Evolutionary conservation across 495 filamentous ascomycete genomes (phyloP).

Genomic region (Hyaloscypha variabilis): DNA sequence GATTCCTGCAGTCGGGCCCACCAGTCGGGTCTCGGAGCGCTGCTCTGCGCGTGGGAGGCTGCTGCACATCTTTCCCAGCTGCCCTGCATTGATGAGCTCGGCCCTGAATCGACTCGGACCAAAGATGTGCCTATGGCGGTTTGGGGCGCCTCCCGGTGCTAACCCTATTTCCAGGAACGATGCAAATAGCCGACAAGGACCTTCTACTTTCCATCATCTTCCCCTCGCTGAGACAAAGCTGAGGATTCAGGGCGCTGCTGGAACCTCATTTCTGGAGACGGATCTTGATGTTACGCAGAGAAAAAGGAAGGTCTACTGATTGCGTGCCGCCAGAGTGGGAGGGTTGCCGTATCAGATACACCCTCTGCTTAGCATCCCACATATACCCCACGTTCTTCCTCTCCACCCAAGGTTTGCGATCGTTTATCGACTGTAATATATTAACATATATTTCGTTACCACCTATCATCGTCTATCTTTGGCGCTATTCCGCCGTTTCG

Average conservation of each 20-base stretch:
- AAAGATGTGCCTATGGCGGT: not conserved
- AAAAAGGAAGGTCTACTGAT: conserved; percentile 1
- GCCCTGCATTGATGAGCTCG: not conserved
- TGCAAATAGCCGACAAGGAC: not conserved
- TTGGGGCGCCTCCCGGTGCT: not conserved
- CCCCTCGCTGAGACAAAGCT: not conserved
- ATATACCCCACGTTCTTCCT: conserved; percentile 14
- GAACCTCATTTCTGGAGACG: not conserved
- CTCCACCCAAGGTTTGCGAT: not conserved
- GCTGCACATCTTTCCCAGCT: no score
- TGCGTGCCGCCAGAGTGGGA: conserved; percentile 14
- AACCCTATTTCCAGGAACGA: conserved; percentile 2
- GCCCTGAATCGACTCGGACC: not conserved
- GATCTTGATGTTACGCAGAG: not conserved
- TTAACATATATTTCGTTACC: conserved; percentile 1
- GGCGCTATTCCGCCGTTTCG: not conserved
- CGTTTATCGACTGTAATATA: conserved; percentile 10
- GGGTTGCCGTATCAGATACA: conserved; percentile 12
- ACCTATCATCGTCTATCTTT: not conserved
- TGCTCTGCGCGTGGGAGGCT: not conserved
- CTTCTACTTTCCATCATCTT: not conserved
- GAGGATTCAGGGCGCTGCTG: not conserved
- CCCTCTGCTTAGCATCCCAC: conserved; percentile 12
- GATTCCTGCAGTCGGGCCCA: not conserved
- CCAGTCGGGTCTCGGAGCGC: not conserved